These are phyloP conservation scores for Irpex sp. DNA, from an alignment of 1,284 basidiomycete genomes.

Conservation along the genomic window DNA sequence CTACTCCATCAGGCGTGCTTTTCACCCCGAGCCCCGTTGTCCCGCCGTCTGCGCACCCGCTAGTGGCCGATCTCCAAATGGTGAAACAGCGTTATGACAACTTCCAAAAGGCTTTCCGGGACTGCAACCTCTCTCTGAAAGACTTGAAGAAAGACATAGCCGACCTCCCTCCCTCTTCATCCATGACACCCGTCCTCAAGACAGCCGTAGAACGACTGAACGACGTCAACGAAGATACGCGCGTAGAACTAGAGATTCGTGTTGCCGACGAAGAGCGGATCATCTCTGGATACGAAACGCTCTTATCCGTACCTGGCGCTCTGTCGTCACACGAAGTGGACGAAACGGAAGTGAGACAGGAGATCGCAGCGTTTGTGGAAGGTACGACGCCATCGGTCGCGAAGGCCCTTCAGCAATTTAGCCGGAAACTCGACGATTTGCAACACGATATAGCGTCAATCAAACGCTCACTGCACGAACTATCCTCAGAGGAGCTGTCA, in stretches of 20 bases:
- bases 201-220: slow-evolving; percentile 64
- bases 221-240: slow-evolving; percentile 80
- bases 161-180: slow-evolving; percentile 15
- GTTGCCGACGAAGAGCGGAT: slow-evolving; percentile 76
- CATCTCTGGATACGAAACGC: slow-evolving; percentile 66
- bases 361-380: slow-evolving; percentile 60
- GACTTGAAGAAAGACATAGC: slow-evolving; percentile 44
- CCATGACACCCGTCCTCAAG: slow-evolving; percentile 38
- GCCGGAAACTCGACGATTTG: slow-evolving; percentile 69
- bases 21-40: slow-evolving; percentile 9
- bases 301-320: slow-evolving; percentile 58
- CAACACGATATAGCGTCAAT: slow-evolving; percentile 74
- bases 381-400: slow-evolving; percentile 48
- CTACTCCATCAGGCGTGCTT: not conserved
- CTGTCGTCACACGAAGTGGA: slow-evolving; percentile 32
- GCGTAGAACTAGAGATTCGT: slow-evolving; percentile 84
- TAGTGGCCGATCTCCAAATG: slow-evolving; percentile 42
- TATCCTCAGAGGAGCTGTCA: slow-evolving; percentile 15
- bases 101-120: slow-evolving; percentile 61
- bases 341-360: slow-evolving; percentile 41
- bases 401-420: slow-evolving; percentile 48
- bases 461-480: slow-evolving; percentile 54
- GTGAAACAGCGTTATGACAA: slow-evolving; percentile 56
- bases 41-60: slow-evolving; percentile 22
- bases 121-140: slow-evolving; percentile 64